A percentile compares a stretch with the other conserved stretches of the same genome.
phyloP scores from a whole-genome alignment of 1,284 basidiomycete genomes.

The Phlebopus sp. region DNA sequence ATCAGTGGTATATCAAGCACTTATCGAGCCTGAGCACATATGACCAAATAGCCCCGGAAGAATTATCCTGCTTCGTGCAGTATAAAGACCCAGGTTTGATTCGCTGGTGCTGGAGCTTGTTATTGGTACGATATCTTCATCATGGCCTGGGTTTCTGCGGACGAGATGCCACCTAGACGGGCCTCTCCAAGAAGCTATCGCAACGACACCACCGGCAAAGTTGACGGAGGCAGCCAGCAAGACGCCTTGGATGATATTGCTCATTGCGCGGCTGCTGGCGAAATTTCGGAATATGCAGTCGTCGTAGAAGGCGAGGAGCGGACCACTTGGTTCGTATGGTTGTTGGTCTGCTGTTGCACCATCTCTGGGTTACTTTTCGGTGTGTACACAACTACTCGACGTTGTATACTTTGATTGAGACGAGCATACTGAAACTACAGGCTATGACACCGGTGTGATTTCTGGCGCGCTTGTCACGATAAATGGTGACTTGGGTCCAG shows the following conservation, averaged over 20 bases:
- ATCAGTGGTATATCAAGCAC: no score
- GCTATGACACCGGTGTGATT: constrained; percentile 80
- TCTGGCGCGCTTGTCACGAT: constrained; percentile 77
- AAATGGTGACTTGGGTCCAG: constrained; percentile 62
- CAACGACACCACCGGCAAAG: background rate
- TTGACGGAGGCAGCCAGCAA: constrained; percentile 3
- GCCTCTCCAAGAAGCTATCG: background rate
- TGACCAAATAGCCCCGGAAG: constrained; percentile 12
- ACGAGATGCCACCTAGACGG: background rate
- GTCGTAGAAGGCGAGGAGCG: constrained; percentile 68
- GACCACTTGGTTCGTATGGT: constrained; percentile 70
- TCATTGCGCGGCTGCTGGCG: constrained; percentile 33
- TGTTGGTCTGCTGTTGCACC: constrained; percentile 61
- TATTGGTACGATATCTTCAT: background rate
- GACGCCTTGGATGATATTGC: constrained; percentile 14
- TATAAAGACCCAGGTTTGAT: background rate
- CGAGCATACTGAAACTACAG: constrained; percentile 34
- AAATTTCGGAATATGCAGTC: constrained; percentile 59
- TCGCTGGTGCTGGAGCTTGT: background rate
- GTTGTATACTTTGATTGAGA: constrained; percentile 1
- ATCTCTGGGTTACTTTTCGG: constrained; percentile 80
- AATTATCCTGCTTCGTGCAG: background rate
- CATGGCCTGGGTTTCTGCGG: constrained; percentile 9
- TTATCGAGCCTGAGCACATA: no score
- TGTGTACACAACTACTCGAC: constrained; percentile 29